A percentile compares a stretch with the other conserved stretches of the same genome.
phyloP scores from a whole-genome alignment of 345 rosid species.

The Gynandropsis gynandra region DNA sequence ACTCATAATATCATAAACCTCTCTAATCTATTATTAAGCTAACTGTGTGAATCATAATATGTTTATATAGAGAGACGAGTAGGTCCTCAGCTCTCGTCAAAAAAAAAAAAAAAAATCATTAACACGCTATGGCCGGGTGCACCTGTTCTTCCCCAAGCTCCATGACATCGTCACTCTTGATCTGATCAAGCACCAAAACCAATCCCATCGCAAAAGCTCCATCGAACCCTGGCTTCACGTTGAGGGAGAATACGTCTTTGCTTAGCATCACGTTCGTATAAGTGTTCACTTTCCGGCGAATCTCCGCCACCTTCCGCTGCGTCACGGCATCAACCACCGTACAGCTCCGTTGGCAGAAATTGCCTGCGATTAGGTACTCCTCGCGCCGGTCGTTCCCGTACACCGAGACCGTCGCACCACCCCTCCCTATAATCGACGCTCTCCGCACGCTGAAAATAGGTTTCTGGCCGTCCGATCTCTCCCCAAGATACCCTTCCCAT shows the following conservation, averaged over 20 bases:
- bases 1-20: too few relatives aligned
- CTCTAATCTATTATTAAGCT: too few relatives aligned
- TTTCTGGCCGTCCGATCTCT: slow-evolving; percentile 52
- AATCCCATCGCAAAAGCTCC: slow-evolving; percentile 89
- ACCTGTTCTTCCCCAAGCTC: slow-evolving; percentile 29
- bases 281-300: slow-evolving; percentile 76
- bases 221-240: slow-evolving; percentile 66
- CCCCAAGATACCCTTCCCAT: slow-evolving; percentile 64
- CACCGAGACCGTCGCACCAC: slow-evolving; percentile 43
- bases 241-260: slow-evolving; percentile 73
- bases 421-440: slow-evolving; percentile 57
- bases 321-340: slow-evolving; percentile 34
- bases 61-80: too few relatives aligned
- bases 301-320: slow-evolving; percentile 63
- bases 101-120: slow-evolving; percentile 1
- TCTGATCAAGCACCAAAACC: slow-evolving; percentile 77
- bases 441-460: slow-evolving; percentile 64
- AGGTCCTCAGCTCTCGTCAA: slow-evolving; percentile 7
- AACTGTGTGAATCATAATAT: too few relatives aligned
- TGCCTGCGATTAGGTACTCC: slow-evolving; percentile 71
- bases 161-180: slow-evolving; percentile 42
- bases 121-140: slow-evolving; percentile 30
- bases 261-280: slow-evolving; percentile 78
- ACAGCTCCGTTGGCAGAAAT: slow-evolving; percentile 51
- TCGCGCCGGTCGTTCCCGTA: slow-evolving; percentile 38